Conservation (phyloP, 371 early-diverging fungal genomes). For the Catenaria anguillulae region DNA sequence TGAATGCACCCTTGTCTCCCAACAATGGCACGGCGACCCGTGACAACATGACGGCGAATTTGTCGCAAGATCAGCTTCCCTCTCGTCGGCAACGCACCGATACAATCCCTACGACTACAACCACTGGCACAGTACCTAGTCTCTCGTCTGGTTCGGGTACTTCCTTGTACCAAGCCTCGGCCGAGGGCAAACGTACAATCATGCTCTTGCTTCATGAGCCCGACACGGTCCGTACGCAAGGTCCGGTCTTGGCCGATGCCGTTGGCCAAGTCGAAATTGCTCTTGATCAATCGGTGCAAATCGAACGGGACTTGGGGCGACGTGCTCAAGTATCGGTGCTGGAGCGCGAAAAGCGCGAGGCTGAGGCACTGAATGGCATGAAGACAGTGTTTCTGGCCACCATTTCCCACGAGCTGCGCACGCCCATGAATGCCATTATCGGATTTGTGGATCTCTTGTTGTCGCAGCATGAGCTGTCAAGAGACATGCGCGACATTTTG, state of each 20-base stretch:
- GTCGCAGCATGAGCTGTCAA: background rate
- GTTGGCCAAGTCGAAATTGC: constrained; percentile 12
- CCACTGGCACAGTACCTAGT: no score
- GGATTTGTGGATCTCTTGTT: background rate
- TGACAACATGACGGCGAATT: no score
- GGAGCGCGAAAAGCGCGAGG: constrained; percentile 4
- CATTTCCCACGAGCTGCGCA: background rate
- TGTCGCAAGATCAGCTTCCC: no score
- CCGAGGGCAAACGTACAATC: no score
- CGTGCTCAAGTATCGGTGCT: background rate
- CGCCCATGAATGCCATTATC: constrained; percentile 3
- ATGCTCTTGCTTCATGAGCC: background rate
- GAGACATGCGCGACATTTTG: background rate
- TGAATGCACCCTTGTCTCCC: no score
- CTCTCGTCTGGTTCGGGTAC: no score
- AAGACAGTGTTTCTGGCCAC: constrained; percentile 4
- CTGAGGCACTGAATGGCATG: constrained; percentile 1
- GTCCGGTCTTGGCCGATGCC: constrained; percentile 8
- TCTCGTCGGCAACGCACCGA: no score
- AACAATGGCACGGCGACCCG: no score
- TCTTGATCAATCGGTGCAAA: constrained; percentile 10
- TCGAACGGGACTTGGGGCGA: constrained; percentile 1
- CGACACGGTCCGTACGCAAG: background rate
- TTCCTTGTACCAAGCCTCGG: no score
- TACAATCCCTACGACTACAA: no score